A percentile compares a stretch with the other conserved stretches of the same genome.
phyloP scores from a whole-genome alignment of 2,329 filamentous ascomycete genomes.

The Trichoderma aggressivum region DNA sequence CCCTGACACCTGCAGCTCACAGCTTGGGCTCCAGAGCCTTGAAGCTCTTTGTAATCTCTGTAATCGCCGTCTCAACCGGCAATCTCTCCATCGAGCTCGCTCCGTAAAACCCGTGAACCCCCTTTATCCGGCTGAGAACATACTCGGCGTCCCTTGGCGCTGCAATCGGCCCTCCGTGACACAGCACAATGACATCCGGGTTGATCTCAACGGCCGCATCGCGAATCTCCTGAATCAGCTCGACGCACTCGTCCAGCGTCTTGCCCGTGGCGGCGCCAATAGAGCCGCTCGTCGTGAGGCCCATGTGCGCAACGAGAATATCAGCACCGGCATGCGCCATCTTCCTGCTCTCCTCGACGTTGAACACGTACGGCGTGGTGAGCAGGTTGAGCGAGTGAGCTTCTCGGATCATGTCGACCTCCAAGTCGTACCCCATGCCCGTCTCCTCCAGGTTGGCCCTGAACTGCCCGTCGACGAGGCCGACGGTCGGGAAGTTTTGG shows the following conservation, averaged over 20 bases:
- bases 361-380: conserved; percentile 70
- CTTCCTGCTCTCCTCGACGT: conserved; percentile 53
- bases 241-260: conserved; percentile 61
- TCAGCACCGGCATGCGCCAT: conserved; percentile 67
- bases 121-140: conserved; percentile 56
- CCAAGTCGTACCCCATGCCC: conserved; percentile 64
- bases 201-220: conserved; percentile 57
- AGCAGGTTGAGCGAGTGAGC: conserved; percentile 59
- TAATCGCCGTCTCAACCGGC: conserved; percentile 65
- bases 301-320: conserved; percentile 66
- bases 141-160: conserved; percentile 60
- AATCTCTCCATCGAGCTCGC: conserved; percentile 68
- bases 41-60: conserved; percentile 34
- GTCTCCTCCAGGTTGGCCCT: conserved; percentile 67
- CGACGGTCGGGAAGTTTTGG: conserved; percentile 73
- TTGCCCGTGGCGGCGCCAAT: conserved; percentile 63
- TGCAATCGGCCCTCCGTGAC: conserved; percentile 67
- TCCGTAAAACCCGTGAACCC: conserved; percentile 69
- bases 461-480: conserved; percentile 66
- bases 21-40: neutral
- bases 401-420: conserved; percentile 63
- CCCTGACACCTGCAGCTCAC: neutral
- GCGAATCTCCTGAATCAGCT: conserved; percentile 59
- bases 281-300: conserved; percentile 60
- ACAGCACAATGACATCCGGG: conserved; percentile 61